A percentile compares a stretch with the other conserved stretches of the same genome.
Conservation (phyloP, 768 basidiomycete genomes). For the Boletus vinaceobasis region DNA sequence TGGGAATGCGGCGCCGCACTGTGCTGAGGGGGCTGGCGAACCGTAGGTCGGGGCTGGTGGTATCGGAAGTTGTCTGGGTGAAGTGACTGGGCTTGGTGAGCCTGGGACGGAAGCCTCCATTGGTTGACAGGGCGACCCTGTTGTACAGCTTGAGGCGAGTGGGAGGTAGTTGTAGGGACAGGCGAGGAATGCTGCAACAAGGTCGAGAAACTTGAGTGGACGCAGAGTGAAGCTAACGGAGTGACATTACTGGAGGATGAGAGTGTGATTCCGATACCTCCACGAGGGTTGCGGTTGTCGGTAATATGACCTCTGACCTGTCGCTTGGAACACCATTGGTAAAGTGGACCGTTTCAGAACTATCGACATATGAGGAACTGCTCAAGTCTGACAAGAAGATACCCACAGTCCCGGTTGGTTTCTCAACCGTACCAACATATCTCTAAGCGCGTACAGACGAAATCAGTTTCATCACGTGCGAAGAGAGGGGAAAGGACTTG, state of each 20-base stretch:
- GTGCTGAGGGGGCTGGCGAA: neutral
- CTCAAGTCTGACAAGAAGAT: neutral
- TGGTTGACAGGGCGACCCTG: conserved; percentile 1
- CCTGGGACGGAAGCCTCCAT: neutral
- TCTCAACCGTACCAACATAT: conserved; percentile 19
- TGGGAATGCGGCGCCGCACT: neutral
- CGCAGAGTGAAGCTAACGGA: neutral
- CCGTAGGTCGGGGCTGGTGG: neutral
- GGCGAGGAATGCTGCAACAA: conserved; percentile 12
- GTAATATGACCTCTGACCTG: conserved; percentile 24
- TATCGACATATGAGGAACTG: conserved; percentile 5
- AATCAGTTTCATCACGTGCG: neutral
- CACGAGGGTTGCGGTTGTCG: conserved; percentile 35
- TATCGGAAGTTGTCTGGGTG: neutral
- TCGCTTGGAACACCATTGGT: conserved; percentile 5
- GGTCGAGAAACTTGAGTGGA: conserved; percentile 5
- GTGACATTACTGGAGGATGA: conserved; percentile 13
- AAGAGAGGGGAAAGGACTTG: conserved; percentile 19
- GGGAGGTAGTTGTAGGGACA: neutral
- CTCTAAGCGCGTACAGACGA: conserved; percentile 10
- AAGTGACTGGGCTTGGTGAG: conserved; percentile 3
- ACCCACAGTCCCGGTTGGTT: conserved; percentile 15
- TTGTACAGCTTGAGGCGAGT: conserved; percentile 6
- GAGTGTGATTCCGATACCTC: conserved; percentile 26
- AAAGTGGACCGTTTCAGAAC: conserved; percentile 15